Evolutionary conservation across 805 yeast species (phyloP).

Genomic region (Wickerhamiella slavikovae): DNA sequence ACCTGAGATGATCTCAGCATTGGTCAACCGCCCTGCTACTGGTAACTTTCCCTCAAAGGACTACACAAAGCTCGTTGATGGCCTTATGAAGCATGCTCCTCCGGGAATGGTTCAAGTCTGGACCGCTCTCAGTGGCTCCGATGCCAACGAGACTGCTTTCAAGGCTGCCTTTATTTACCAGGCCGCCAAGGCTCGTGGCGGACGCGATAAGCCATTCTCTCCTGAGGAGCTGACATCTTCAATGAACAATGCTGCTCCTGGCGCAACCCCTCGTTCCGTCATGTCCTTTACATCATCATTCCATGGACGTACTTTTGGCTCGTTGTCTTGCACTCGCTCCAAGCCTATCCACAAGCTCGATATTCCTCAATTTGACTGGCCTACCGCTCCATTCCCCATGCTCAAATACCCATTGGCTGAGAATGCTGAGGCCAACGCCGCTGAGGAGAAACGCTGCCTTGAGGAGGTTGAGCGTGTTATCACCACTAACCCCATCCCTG

Average conservation of each 20-base stretch:
- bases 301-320: constrained; percentile 90
- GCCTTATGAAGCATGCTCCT: constrained; percentile 56
- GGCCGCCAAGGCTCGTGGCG: constrained; percentile 43
- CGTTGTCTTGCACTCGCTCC: constrained; percentile 78
- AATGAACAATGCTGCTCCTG: constrained; percentile 73
- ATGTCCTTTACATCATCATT: constrained; percentile 73
- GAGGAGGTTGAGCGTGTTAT: constrained; percentile 53
- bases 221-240: constrained; percentile 47
- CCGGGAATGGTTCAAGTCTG: constrained; percentile 54
- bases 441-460: constrained; percentile 64
- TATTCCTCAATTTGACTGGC: constrained; percentile 89
- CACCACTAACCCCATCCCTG: constrained; percentile 46
- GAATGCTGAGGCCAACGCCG: constrained; percentile 37
- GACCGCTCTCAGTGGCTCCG: constrained; percentile 71
- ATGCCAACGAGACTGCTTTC: constrained; percentile 75
- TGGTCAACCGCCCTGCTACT: constrained; percentile 67
- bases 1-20: constrained; percentile 47
- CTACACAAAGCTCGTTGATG: constrained; percentile 27
- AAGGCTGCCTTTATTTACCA: constrained; percentile 76
- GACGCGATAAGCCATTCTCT: constrained; percentile 37
- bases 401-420: constrained; percentile 69
- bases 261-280: constrained; percentile 71
- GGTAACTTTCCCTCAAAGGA: constrained; percentile 65
- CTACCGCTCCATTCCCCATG: constrained; percentile 80
- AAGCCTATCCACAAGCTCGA: constrained; percentile 83